Evolutionary conservation across 805 yeast species (phyloP), one percentile per base, ranked within the genome.

Genomic region (Myxozyma vanderwaltii): DNA sequence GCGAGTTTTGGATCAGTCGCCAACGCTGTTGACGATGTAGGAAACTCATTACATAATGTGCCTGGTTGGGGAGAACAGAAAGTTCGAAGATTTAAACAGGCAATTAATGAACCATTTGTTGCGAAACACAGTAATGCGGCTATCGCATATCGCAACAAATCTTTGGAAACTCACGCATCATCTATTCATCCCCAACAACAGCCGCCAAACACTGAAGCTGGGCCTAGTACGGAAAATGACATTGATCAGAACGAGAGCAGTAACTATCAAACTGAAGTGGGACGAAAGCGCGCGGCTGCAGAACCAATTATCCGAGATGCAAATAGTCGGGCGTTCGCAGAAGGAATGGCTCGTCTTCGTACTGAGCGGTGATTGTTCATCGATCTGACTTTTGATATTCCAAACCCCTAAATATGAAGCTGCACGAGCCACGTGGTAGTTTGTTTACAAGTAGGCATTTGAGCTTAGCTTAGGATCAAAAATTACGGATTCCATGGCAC

Each of bases 61-160:
- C 67, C 65, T 17, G 75, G 75, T 17, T 73, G 74, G 74, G 75
- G 75, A 8, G 72, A 72, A 26, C 58, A 66, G 7, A 72, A 72
- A 59, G 64, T 70, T 47, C 54, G 52, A 19, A 51, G 66, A 35
- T 71, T 70, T 56, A 54, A 58, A 39, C 54, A 59, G 29, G 72
- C 71, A 3, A 53, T 69, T 13, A 39, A 40, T 7, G 71, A 71
- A 49, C 70, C 70, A 13, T 70, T 71, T 54, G 40, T 54, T n/a
- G 59, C 45, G 23, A 46, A 48, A 31, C 24, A 36, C 29, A 48
- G 35, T 36, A 21, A 23, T 33, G 52, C 52, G 13, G 43, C 33
- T 4, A 33, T 27, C 23, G 52, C 52, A 8, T 48, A 48, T 4
- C 52, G 52, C 6, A 48, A 48, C 29, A 48, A 35, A 26, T 29